Percentiles rank a stretch among this genome's conserved stretches.
Evolutionary conservation across 2,329 filamentous ascomycete genomes (phyloP).

Genomic region (Colletotrichum tanaceti): DNA sequence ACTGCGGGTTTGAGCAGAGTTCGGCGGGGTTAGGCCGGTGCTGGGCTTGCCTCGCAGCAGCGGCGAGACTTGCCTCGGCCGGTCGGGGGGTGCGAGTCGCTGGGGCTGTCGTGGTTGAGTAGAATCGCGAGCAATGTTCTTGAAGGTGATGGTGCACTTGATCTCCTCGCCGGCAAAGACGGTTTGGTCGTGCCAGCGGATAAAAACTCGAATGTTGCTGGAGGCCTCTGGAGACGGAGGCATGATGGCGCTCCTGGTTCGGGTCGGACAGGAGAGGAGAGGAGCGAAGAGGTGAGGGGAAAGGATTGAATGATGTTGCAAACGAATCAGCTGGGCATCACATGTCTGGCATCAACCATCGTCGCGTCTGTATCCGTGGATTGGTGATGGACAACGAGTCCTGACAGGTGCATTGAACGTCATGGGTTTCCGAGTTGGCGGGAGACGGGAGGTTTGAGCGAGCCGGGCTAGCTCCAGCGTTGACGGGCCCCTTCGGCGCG

Average conservation of each 20-base stretch:
- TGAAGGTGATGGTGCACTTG: conserved; percentile 96
- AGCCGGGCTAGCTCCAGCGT: conserved; percentile 38
- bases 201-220: conserved; percentile 90
- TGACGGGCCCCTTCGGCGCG: conserved; percentile 30
- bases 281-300: conserved; percentile 5
- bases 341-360: conserved; percentile 39
- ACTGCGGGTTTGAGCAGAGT: conserved; percentile 58
- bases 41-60: conserved; percentile 57
- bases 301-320: conserved; percentile 12
- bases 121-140: conserved; percentile 74
- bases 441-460: conserved; percentile 36
- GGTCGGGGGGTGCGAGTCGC: conserved; percentile 39
- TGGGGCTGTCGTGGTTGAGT: conserved; percentile 48
- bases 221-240: conserved; percentile 61
- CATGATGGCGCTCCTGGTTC: conserved; percentile 54
- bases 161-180: conserved; percentile 97
- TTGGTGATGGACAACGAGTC: conserved; percentile 37
- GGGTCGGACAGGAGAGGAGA: conserved; percentile 28
- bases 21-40: conserved; percentile 59
- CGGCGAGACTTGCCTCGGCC: conserved; percentile 53
- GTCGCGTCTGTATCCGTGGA: conserved; percentile 27
- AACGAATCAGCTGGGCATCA: conserved; percentile 33
- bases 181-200: conserved; percentile 92
- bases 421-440: conserved; percentile 39
- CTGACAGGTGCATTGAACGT: conserved; percentile 36